Evolutionary conservation across 495 filamentous ascomycete genomes (phyloP).

Genomic region (Penicillium turbatum): DNA sequence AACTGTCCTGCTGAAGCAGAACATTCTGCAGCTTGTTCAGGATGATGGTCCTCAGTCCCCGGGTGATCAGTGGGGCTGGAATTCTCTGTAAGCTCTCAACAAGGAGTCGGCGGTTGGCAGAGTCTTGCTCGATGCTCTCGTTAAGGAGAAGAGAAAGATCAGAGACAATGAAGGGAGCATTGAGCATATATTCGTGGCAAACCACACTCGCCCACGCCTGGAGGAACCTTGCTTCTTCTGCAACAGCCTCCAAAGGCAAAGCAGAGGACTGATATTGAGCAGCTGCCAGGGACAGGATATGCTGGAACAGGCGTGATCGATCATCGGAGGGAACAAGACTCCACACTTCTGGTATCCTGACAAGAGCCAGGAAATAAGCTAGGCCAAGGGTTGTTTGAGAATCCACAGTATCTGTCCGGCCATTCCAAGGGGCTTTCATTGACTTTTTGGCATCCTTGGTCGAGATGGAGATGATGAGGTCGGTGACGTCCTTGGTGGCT

Average conservation of each 20-base stretch:
- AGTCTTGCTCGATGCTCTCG: constrained; percentile 31
- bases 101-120: constrained; percentile 29
- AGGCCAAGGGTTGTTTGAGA: constrained; percentile 30
- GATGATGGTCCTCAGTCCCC: constrained; percentile 34
- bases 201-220: constrained; percentile 43
- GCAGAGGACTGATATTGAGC: constrained; percentile 30
- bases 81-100: constrained; percentile 42
- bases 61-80: constrained; percentile 35
- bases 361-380: constrained; percentile 35
- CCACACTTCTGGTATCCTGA: constrained; percentile 35
- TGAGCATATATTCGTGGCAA: constrained; percentile 44
- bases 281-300: constrained; percentile 36
- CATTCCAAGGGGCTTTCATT: constrained; percentile 37
- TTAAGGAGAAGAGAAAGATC: constrained; percentile 36
- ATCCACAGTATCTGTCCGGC: constrained; percentile 33
- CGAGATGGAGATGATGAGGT: constrained; percentile 30
- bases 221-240: constrained; percentile 32
- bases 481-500: constrained; percentile 26
- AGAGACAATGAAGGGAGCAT: constrained; percentile 30
- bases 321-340: constrained; percentile 22
- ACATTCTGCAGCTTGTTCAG: constrained; percentile 37
- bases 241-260: constrained; percentile 26
- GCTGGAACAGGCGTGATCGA: constrained; percentile 31
- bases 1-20: constrained; percentile 28
- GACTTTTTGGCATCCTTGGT: constrained; percentile 26